phyloP scores from a whole-genome alignment of 306 rosid species.

The Herpetospermum pedunculosum region DNA sequence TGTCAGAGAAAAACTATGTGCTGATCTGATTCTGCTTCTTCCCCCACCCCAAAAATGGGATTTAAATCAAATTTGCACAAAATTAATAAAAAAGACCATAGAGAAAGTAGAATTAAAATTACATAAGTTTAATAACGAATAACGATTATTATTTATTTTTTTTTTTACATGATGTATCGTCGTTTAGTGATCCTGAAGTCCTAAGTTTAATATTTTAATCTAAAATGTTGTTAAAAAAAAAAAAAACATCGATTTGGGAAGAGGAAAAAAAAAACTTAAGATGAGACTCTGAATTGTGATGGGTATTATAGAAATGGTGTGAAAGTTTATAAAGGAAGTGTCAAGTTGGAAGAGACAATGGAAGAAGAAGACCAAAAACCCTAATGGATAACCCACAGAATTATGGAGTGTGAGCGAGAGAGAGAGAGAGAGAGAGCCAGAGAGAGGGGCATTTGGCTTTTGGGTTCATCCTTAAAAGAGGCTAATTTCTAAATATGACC shows the following conservation, averaged over 20 bases:
- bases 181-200: no score
- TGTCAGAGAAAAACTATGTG: slow-evolving; percentile 9
- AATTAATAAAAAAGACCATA: not conserved
- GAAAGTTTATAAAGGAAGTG: not conserved
- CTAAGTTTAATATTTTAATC: no score
- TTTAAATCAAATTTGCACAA: not conserved
- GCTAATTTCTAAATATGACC: not conserved
- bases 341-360: not conserved
- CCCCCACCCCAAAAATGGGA: not conserved
- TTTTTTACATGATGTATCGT: no score
- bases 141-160: no score
- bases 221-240: no score
- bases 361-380: not conserved
- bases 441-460: not conserved
- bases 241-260: no score
- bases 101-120: no score
- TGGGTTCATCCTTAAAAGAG: not conserved
- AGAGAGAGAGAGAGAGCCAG: not conserved
- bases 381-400: slow-evolving; percentile 11
- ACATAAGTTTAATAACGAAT: no score
- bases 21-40: not conserved
- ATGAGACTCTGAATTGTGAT: not conserved
- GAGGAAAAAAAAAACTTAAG: not conserved
- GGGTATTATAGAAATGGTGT: not conserved
- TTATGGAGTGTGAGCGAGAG: not conserved